A percentile compares a stretch with the other conserved stretches of the same genome.
phyloP scores from a whole-genome alignment of 2,329 filamentous ascomycete species.

The Emmonsiellopsis sp. region DNA sequence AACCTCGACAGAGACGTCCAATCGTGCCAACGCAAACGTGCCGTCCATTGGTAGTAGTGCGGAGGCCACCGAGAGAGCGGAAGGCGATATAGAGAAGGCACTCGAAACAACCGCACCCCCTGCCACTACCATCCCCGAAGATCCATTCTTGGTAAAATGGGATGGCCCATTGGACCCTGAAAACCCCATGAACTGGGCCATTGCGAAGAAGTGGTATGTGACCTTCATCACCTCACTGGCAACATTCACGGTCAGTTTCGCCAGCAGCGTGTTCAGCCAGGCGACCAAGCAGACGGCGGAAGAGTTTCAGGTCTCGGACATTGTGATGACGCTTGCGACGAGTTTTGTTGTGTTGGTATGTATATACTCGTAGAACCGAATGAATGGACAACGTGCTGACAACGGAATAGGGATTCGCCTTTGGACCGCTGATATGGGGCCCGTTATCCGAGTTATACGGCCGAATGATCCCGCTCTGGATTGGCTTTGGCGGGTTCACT shows the following conservation, averaged over 20 bases:
- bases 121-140: not conserved
- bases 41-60: not conserved
- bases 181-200: slow-evolving; percentile 3
- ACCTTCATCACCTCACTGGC: slow-evolving; percentile 33
- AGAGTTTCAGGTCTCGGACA: slow-evolving; percentile 36
- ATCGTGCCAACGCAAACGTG: no score
- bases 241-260: slow-evolving; percentile 41
- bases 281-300: slow-evolving; percentile 30
- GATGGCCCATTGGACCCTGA: slow-evolving; percentile 1
- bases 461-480: slow-evolving; percentile 39
- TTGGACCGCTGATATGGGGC: slow-evolving; percentile 34
- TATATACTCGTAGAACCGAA: not conserved
- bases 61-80: no score
- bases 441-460: slow-evolving; percentile 42
- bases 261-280: slow-evolving; percentile 37
- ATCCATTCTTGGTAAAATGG: slow-evolving; percentile 1
- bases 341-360: slow-evolving; percentile 37
- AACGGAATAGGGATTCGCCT: slow-evolving; percentile 22
- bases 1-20: no score
- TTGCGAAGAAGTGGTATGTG: slow-evolving; percentile 30
- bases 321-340: slow-evolving; percentile 42
- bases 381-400: slow-evolving; percentile 9
- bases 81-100: not conserved
- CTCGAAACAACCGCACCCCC: not conserved
- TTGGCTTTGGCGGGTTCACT: slow-evolving; percentile 39